These are phyloP conservation scores for Naganishia sp. DNA, from an alignment of 1,284 basidiomycete genomes.

Conservation along the genomic window DNA sequence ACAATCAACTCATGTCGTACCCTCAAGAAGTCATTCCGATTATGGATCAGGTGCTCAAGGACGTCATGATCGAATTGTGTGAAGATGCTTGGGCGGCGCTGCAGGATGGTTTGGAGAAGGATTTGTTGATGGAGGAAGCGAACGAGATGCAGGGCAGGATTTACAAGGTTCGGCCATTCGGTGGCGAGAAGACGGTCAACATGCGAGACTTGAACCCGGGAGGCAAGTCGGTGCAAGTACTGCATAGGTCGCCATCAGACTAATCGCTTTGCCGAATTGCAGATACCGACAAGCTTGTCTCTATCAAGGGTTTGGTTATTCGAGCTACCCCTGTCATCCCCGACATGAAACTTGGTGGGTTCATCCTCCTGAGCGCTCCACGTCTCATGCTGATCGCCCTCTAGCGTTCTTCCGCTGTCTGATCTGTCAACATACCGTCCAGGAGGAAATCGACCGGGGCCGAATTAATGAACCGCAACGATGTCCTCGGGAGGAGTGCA, in stretches of 20 bases:
- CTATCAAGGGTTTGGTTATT: slow-evolving; percentile 94
- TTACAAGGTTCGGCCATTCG: slow-evolving; percentile 91
- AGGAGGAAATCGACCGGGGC: slow-evolving; percentile 93
- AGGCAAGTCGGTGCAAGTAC: slow-evolving; percentile 58
- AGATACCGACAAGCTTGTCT: slow-evolving; percentile 96
- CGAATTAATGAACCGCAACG: slow-evolving; percentile 88
- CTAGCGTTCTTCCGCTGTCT: slow-evolving; percentile 95
- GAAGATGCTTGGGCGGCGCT: slow-evolving; percentile 72
- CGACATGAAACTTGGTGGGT: slow-evolving; percentile 79
- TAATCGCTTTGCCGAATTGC: not conserved
- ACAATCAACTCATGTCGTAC: slow-evolving; percentile 79
- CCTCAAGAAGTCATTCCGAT: slow-evolving; percentile 96
- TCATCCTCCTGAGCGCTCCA: not conserved
- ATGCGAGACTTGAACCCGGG: slow-evolving; percentile 89
- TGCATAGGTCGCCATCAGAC: not conserved
- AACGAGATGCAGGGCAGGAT: slow-evolving; percentile 74
- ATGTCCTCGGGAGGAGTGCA: slow-evolving; percentile 91
- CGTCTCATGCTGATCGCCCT: slow-evolving; percentile 7
- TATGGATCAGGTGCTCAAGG: slow-evolving; percentile 94
- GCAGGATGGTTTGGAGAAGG: slow-evolving; percentile 67
- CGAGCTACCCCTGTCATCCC: slow-evolving; percentile 96
- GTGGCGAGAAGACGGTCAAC: slow-evolving; percentile 71
- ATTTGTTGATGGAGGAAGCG: slow-evolving; percentile 73
- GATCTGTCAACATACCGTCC: slow-evolving; percentile 91
- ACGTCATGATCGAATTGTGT: slow-evolving; percentile 78